Base-by-base conservation (phyloP, 805 yeast genomes). In the Scheffersomyces lignosus region DNA sequence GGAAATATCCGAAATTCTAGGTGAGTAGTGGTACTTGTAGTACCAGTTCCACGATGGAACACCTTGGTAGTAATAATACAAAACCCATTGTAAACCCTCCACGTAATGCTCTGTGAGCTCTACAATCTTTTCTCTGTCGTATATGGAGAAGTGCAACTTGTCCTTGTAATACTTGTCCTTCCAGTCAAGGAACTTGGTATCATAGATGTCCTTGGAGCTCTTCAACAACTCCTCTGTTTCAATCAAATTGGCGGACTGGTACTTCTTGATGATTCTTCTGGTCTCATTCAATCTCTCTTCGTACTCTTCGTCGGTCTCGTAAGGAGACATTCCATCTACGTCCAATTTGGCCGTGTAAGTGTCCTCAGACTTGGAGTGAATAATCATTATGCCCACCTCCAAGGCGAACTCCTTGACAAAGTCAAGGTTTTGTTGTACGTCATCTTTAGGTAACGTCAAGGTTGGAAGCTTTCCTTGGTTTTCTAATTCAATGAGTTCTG, bases 41-140 rank as follows among this genome's bases (percentile, higher is more conserved):
- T 77, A 91, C 99, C 98, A 91, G 30, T 87, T 83, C 99, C 99
- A 91, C 2, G 98, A 89, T 27, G 87, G 86, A 54, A 87, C 82
- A 18, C 97, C 98, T 49, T 77, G 75, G 56, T 89, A 91, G 63
- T 91, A 91, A 66, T 91, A 91, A 54, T 75, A 81, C 60, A 93
- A 69, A 10, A 93, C 98, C 99, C 99, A 91, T 64, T 91, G 99
- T 44, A 91, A 71, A 47, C 99, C 99, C 62, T 90, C 96, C 28
- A 93, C 71, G 56, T 90, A 93, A 55, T 87, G 89, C 48, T 80
- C 79, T 5, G 95, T 75, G 45, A 88, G 58, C 7, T 78, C 81
- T n/a, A 58, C 60, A 46, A 90, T 62, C 40, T 77, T 61, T 1
- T 77, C 83, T 16, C 73, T 75, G 46, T 83, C 83, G 23, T 78